Evolutionary conservation across 106 monocot genomes (phyloP), one percentile per base, ranked within the genome.

Genomic region (Vanilla planifolia): DNA sequence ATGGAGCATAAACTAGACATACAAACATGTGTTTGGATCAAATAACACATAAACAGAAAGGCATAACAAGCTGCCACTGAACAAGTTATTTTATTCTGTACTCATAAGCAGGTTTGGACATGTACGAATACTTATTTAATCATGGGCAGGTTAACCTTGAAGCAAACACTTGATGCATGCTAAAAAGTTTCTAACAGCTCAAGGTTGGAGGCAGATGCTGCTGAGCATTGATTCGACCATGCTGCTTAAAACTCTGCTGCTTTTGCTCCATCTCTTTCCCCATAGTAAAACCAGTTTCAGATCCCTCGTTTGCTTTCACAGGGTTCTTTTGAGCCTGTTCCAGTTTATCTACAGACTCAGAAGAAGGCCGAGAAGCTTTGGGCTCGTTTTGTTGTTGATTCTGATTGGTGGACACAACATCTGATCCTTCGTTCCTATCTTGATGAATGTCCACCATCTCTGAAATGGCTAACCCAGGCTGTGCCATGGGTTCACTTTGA

Each of bases 161-260:
- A n/a, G n/a, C n/a, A n/a, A n/a, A n/a, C n/a, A n/a, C n/a, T n/a
- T n/a, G n/a, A n/a, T n/a, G n/a, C n/a, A n/a, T n/a, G n/a, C n/a
- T n/a, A n/a, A n/a, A n/a, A n/a, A n/a, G n/a, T n/a, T 32, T 32
- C 32, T 30, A 32, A n/a, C 30, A 53, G 53, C 53, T 53, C 53
- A 53, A 53, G 32, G 53, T 53, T 16, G 53, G 30, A 53, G 53
- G 16, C 53, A 53, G 53, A 32, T 53, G 53, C 15, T 32, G 30
- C 53, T 53, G 53, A 30, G 53, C 53, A 16, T 53, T 30, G 16
- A 53, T 53, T 30, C 53, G 14, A 53, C 25, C 30, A n/a, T 14
- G 29, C 14, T 53, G 53, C 15, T n/a, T 30, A 30, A 32, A 53
- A 30, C 17, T 53, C 15, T 53, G 27, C 14, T 32, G 53, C 30